Evolutionary conservation across 805 yeast species (phyloP).

Genomic region (Yarrowia deformans): DNA sequence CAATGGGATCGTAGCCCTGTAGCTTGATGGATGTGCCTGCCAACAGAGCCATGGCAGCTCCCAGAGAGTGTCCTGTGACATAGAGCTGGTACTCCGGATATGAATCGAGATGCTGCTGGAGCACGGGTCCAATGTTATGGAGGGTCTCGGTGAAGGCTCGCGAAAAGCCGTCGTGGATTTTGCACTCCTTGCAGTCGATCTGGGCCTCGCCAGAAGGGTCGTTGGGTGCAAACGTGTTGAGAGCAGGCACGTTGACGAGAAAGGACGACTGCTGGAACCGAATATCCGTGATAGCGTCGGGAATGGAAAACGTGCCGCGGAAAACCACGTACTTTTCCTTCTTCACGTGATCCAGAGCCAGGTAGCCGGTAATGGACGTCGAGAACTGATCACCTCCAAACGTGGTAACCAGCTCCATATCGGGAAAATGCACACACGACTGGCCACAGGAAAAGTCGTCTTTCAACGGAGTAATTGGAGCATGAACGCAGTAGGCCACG

Average conservation of each 20-base stretch:
- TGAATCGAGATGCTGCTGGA: constrained; percentile 5
- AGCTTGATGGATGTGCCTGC: constrained; percentile 65
- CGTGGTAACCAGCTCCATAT: constrained; percentile 7
- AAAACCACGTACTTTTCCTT: constrained; percentile 24
- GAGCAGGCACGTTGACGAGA: constrained; percentile 10
- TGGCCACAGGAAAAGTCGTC: constrained; percentile 5
- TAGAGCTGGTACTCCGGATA: constrained; percentile 60
- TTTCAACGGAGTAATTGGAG: constrained; percentile 1
- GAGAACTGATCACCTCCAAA: constrained; percentile 17
- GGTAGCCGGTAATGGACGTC: constrained; percentile 12
- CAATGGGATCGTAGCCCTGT: constrained; percentile 61
- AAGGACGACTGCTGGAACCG: constrained; percentile 20
- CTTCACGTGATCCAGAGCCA: constrained; percentile 33
- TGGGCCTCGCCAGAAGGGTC: background rate
- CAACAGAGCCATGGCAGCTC: constrained; percentile 71
- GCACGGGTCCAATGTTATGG: constrained; percentile 6
- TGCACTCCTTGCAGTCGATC: constrained; percentile 2
- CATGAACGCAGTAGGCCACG: constrained; percentile 15
- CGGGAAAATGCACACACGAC: constrained; percentile 7
- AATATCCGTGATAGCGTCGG: constrained; percentile 12
- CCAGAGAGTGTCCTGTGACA: constrained; percentile 76
- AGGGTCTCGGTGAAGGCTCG: constrained; percentile 17
- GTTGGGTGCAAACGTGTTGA: constrained; percentile 2
- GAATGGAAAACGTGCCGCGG: constrained; percentile 22
- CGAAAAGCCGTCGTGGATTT: constrained; percentile 31